Percentiles rank a stretch among this genome's conserved stretches.
Evolutionary conservation across 208 protist genomes (phyloP).

Genomic region (Leishmania turanica): DNA sequence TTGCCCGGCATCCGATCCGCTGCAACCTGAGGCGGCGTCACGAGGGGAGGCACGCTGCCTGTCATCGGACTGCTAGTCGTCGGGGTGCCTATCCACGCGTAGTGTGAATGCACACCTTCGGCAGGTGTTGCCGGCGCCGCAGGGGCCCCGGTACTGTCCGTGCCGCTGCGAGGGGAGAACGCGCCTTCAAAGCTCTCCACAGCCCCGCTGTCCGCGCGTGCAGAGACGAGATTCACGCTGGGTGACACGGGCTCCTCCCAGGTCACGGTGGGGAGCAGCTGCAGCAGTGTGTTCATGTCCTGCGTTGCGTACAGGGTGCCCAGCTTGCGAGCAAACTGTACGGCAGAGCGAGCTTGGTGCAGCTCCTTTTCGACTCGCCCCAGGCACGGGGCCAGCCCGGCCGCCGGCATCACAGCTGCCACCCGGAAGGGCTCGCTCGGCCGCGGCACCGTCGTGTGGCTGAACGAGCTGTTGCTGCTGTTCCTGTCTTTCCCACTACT

Average conservation of each 20-base stretch:
- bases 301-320: constrained; percentile 71
- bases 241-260: not conserved
- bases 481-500: not conserved
- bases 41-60: constrained; percentile 17
- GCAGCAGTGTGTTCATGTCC: constrained; percentile 74
- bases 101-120: not conserved
- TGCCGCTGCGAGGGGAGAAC: constrained; percentile 4
- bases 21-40: constrained; percentile 6
- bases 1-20: constrained; percentile 5
- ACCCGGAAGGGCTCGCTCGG: constrained; percentile 11
- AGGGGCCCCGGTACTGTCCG: constrained; percentile 5
- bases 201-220: constrained; percentile 2
- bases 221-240: not conserved
- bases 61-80: not conserved
- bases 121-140: not conserved
- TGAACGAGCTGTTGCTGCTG: constrained; percentile 9
- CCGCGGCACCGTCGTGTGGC: constrained; percentile 9
- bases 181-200: not conserved
- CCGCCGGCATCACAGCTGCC: constrained; percentile 18
- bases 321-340: constrained; percentile 72
- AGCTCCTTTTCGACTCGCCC: constrained; percentile 33
- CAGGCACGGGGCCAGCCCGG: constrained; percentile 21
- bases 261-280: constrained; percentile 26
- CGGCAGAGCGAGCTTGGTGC: constrained; percentile 29
- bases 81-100: not conserved